Conservation (phyloP, 805 yeast genomes). For the Candida takata region DNA sequence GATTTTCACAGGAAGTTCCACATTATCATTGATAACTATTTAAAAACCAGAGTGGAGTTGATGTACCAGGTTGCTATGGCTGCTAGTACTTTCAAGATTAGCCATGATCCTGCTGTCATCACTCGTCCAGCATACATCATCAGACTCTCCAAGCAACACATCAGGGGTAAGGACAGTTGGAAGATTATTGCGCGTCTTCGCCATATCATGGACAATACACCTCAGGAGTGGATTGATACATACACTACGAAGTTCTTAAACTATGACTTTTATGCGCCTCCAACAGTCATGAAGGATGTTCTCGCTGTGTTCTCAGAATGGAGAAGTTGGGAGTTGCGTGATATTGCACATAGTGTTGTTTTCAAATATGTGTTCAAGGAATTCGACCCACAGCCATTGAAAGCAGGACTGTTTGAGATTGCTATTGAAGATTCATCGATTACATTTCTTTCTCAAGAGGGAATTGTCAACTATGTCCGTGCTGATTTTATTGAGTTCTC, state of each 20-base stretch:
- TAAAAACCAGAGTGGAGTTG: constrained; percentile 26
- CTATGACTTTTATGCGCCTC: constrained; percentile 38
- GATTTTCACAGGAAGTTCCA: constrained; percentile 8
- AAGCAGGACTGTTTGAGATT: constrained; percentile 15
- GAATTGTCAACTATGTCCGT: constrained; percentile 17
- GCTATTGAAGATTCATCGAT: constrained; percentile 26
- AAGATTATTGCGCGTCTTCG: constrained; percentile 72
- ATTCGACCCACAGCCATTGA: constrained; percentile 1
- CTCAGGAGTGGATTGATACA: constrained; percentile 40
- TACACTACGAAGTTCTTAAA: constrained; percentile 27
- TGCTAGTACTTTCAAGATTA: constrained; percentile 44
- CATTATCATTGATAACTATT: constrained; percentile 5
- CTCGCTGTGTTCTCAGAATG: constrained; percentile 59
- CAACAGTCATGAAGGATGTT: constrained; percentile 47
- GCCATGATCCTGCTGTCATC: constrained; percentile 82
- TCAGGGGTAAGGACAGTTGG: constrained; percentile 83
- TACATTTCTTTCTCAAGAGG: constrained; percentile 5
- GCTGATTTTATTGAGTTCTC: constrained; percentile 25
- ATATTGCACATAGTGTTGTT: constrained; percentile 49
- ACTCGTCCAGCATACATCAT: constrained; percentile 84
- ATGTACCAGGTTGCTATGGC: constrained; percentile 40
- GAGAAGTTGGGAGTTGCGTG: constrained; percentile 88
- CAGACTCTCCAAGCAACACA: constrained; percentile 64
- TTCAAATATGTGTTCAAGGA: constrained; percentile 41
- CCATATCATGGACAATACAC: constrained; percentile 58